Percentiles rank a stretch among this genome's conserved stretches.
phyloP scores from a whole-genome alignment of 768 basidiomycete genomes.

The Boletus pseudopeckii region DNA sequence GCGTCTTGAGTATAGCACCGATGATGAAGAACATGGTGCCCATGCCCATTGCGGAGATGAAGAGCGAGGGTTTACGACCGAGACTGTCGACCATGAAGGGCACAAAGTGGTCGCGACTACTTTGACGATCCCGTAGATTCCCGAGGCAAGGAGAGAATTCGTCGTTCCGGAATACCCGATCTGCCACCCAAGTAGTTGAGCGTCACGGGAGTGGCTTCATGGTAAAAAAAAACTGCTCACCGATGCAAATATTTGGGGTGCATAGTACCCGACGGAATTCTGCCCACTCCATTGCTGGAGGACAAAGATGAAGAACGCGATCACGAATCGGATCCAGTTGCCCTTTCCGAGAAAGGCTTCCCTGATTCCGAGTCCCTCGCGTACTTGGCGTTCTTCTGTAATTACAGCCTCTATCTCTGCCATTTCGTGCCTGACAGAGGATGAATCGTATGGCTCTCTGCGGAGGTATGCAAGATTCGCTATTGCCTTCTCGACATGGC shows the following conservation, averaged over 20 bases:
- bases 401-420: conserved; percentile 83
- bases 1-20: conserved; percentile 80
- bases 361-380: conserved; percentile 58
- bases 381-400: conserved; percentile 64
- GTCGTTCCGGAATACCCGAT: conserved; percentile 62
- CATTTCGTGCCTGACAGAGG: conserved; percentile 54
- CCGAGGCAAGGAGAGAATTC: conserved; percentile 67
- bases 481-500: conserved; percentile 49
- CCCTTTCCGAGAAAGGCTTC: conserved; percentile 82
- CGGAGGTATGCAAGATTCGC: conserved; percentile 65
- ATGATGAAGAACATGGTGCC: conserved; percentile 77
- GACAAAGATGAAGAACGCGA: conserved; percentile 76
- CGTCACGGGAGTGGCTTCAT: too few relatives aligned
- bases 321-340: conserved; percentile 79
- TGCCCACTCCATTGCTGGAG: conserved; percentile 85
- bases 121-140: conserved; percentile 68
- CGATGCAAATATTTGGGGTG: conserved; percentile 69
- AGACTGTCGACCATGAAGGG: conserved; percentile 64
- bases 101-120: conserved; percentile 66
- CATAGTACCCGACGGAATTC: conserved; percentile 77
- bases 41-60: conserved; percentile 79
- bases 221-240: too few relatives aligned
- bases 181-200: conserved; percentile 25
- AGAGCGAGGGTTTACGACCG: conserved; percentile 66
- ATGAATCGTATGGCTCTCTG: conserved; percentile 38